Base-by-base conservation (phyloP, 345 rosid species). In the Kandelia obovata region DNA sequence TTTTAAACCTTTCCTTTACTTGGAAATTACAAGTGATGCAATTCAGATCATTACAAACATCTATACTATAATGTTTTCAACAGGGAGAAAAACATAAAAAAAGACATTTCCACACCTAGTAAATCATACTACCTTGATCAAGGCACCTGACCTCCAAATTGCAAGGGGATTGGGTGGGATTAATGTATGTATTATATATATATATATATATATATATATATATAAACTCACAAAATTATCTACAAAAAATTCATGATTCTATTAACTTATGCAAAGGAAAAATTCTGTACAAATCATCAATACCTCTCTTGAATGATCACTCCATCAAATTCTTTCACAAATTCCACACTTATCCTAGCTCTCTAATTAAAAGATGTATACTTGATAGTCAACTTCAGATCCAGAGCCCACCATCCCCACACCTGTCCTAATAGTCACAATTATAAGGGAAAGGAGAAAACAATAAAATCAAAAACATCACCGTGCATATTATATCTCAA, bases 11-110 rank as follows among this genome's bases (percentile, higher is more conserved):
- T 8, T 17, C 20, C 70, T 62, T 68, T 79, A 20, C 62, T 69
- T 72, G 62, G 68, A 68, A 55, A 74, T 65, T 77, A 39, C 61
- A 28, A 64, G 58, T 25, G 13, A 49, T 11, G 53, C 34, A 19
- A 67, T 21, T 25, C 46, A 34, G 19, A 39, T 58, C 16, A 55
- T 13, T 10, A 43, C 17, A 66, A 66, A 32, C n/a, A 53, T 21
- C 6, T 66, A 5, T 5, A 30, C 21, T 20, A 28, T 30, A 30
- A 5, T 27, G 9, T 3, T 46, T 32, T 19, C 49, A 43, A 13
- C 17, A 43, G 17, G 17, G 16, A 43, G 49, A 13, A 43, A 13
- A 43, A 43, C 4, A 15, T 21, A 11, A 0, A 3, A 15, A 43
- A 39, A 39, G 15, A 11, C 15, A 39, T 39, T 39, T 10, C 46